phyloP scores from a whole-genome alignment of 108 stramenopile species.

The Mediolabrus comicus region DNA sequence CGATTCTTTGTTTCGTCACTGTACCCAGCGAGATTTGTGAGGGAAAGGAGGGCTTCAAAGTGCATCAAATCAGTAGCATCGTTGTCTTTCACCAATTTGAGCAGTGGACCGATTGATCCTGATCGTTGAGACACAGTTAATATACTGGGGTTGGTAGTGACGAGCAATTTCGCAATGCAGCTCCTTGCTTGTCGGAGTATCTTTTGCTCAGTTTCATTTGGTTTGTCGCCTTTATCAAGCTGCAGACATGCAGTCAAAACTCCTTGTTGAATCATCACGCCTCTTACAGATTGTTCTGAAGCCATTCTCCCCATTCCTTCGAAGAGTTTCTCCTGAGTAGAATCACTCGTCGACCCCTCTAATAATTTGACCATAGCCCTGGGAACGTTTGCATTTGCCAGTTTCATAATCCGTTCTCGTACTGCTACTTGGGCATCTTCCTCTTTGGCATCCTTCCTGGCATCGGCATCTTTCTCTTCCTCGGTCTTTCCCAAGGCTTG shows the following conservation, averaged over 20 bases:
- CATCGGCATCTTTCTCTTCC: constrained; percentile 75
- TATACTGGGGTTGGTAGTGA: constrained; percentile 92
- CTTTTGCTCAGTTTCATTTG: constrained; percentile 69
- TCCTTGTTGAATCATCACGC: constrained; percentile 94
- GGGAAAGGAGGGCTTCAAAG: constrained; percentile 92
- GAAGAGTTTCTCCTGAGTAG: constrained; percentile 73
- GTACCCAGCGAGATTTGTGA: constrained; percentile 92
- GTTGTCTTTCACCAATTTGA: constrained; percentile 82
- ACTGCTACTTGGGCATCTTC: constrained; percentile 67
- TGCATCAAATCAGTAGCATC: constrained; percentile 89
- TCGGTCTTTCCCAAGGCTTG: constrained; percentile 81
- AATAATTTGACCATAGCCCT: constrained; percentile 80
- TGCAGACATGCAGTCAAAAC: constrained; percentile 81
- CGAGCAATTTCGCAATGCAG: constrained; percentile 92
- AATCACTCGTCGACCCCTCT: constrained; percentile 77
- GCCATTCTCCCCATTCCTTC: constrained; percentile 83
- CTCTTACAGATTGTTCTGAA: constrained; percentile 77
- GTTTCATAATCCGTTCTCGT: constrained; percentile 61
- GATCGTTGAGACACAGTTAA: constrained; percentile 88
- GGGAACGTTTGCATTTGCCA: constrained; percentile 84
- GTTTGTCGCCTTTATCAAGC: constrained; percentile 65
- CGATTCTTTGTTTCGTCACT: constrained; percentile 88
- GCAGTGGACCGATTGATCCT: constrained; percentile 86
- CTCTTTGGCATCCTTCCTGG: constrained; percentile 53
- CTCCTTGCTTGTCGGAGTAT: constrained; percentile 77